Conservation (phyloP, 2,329 filamentous ascomycete species). For the Diaporthe humulicola region DNA sequence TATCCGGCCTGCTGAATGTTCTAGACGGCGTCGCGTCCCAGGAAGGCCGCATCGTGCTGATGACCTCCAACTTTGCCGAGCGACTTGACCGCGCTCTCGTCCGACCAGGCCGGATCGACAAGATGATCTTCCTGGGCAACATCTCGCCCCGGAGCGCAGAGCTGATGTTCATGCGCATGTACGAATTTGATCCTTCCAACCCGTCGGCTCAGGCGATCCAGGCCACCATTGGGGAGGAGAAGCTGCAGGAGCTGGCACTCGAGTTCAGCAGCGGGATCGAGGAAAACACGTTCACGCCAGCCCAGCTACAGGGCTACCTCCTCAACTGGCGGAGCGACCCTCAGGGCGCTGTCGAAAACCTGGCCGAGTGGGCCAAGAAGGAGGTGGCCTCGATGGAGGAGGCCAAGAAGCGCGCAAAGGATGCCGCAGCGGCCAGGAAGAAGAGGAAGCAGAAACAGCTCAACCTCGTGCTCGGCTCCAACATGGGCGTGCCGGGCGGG, state of each 20-base stretch:
- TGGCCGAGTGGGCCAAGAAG: slow-evolving; percentile 53
- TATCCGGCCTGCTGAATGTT: slow-evolving; percentile 74
- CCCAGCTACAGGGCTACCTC: slow-evolving; percentile 63
- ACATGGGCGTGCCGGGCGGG: not conserved
- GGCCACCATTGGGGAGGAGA: slow-evolving; percentile 41
- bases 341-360: slow-evolving; percentile 49
- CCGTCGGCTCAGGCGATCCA: slow-evolving; percentile 22
- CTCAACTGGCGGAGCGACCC: slow-evolving; percentile 58
- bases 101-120: slow-evolving; percentile 76
- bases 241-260: slow-evolving; percentile 60
- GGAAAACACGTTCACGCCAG: slow-evolving; percentile 60
- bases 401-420: slow-evolving; percentile 44
- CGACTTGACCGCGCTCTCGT: slow-evolving; percentile 74
- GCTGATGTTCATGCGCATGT: slow-evolving; percentile 63
- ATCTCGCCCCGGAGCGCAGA: slow-evolving; percentile 58
- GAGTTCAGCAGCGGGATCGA: slow-evolving; percentile 68
- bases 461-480: not conserved
- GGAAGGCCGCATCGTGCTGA: slow-evolving; percentile 79
- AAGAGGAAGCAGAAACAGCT: slow-evolving; percentile 42
- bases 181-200: slow-evolving; percentile 50
- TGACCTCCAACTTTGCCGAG: slow-evolving; percentile 79
- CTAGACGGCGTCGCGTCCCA: slow-evolving; percentile 78
- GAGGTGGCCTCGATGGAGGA: slow-evolving; percentile 48
- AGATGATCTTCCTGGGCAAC: slow-evolving; percentile 68
- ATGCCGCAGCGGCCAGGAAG: slow-evolving; percentile 37